Base-by-base conservation (phyloP, 2,329 filamentous ascomycete species). In the Sordariomycetes sp. region DNA sequence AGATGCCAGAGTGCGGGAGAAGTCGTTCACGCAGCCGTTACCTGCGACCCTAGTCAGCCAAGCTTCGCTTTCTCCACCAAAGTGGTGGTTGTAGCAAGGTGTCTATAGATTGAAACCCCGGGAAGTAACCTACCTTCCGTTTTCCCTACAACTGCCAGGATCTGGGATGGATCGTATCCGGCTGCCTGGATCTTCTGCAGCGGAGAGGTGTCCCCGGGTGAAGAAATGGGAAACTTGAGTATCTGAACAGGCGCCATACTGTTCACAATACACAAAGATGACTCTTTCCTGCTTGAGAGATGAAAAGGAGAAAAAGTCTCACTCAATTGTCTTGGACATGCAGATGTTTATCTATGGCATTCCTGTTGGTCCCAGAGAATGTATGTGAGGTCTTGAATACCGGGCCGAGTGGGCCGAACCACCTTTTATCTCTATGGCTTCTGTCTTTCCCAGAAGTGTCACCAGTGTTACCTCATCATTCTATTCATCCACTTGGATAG, bases 11-110 rank as follows among this genome's bases (percentile, higher is more conserved):
- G 35, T 34, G 8, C 35, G 35, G 8, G 35, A 37, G 30, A 37
- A 37, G 25, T 37, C 35, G 19, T 37, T 37, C 4, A 37, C 35
- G 19, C 35, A 37, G 17, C 35, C 35, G 19, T 37, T 37, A 32
- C 35, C 35, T 37, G 20, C 6, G 12, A n/a, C 16, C n/a, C 23
- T 3, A 14, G 23, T 25, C 10, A 25, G 23, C 23, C 23, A 25
- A 25, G 14, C n/a, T n/a, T n/a, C n/a, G n/a, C n/a, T n/a, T n/a
- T n/a, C n/a, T n/a, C n/a, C n/a, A n/a, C n/a, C n/a, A n/a, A n/a
- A n/a, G n/a, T n/a, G n/a, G n/a, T n/a, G n/a, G n/a, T n/a, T n/a
- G n/a, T n/a, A 25, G 23, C 23, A 25, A 19, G 14, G n/a, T 14
- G 34, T 18, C n/a, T n/a, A n/a, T n/a, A n/a, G n/a, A n/a, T n/a